Evolutionary conservation across 345 rosid species (phyloP), one percentile per base, ranked within the genome.

Genomic region (Salix suchowensis): DNA sequence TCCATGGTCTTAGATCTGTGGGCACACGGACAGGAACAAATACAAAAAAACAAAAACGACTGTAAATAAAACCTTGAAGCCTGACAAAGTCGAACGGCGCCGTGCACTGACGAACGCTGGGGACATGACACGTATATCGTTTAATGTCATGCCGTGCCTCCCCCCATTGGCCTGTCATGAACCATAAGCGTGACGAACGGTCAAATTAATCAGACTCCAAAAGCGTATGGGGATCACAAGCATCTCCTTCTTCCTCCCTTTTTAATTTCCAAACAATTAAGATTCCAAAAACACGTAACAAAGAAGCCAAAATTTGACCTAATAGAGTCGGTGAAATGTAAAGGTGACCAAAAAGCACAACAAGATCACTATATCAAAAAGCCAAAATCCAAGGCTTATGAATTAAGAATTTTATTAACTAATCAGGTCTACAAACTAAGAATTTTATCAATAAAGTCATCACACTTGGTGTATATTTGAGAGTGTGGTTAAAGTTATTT

Each of bases 171-270:
- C 85, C 84, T 88, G 95, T 85, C 87, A 90, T 88, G 90, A 79
- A 83, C 83, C 76, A 82, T 89, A 90, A 88, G 97, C 92, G 88
- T 84, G 86, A 78, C 68, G 70, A 86, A 55, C 54, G 86, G 92
- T 86, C 91, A 88, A 88, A 70, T 69, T 23, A 71, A 67, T 83
- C 85, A 83, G 81, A 82, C 85, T 78, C 82, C 68, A 74, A 85
- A 84, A 83, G 81, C 85, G 16, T 13, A 44, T 0, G 1, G 16
- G 14, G 30, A 16, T 32, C 16, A 32, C 23, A 58, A 58, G 6
- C 28, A 1, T n/a, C 23, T 23, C 14, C 64, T 1, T 5, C 4
- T 23, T 9, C 28, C 15, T 0, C 0, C 64, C 26, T 10, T 58
- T 58, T 42, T n/a, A 23, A 58, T 58, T 58, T 58, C 64, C 28